Evolutionary conservation across 169 alveolate species (phyloP).

Genomic region (Miamiensis avidus): DNA sequence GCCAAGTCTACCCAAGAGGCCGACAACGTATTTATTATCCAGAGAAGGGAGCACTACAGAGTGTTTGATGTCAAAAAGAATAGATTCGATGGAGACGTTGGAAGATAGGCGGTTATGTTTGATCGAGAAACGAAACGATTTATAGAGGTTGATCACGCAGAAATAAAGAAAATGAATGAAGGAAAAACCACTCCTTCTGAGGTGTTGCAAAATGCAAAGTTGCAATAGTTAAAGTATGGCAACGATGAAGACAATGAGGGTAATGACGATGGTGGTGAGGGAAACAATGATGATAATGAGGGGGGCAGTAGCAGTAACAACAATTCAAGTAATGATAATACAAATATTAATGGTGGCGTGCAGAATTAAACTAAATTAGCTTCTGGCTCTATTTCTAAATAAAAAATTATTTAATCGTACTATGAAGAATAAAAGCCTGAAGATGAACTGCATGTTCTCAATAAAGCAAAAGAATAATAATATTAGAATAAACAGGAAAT

Average conservation of each 20-base stretch:
- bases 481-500: too few relatives aligned
- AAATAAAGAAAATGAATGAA: conserved; percentile 31
- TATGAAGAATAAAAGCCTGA: too few relatives aligned
- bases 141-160: conserved; percentile 58
- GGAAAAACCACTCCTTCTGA: conserved; percentile 23
- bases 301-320: neutral
- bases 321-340: neutral
- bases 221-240: conserved; percentile 6
- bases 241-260: conserved; percentile 7
- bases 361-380: too few relatives aligned
- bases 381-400: too few relatives aligned
- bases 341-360: neutral
- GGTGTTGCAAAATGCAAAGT: conserved; percentile 34
- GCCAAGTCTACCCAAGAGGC: conserved; percentile 97
- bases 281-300: neutral
- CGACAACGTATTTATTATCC: conserved; percentile 92
- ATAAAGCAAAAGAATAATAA: too few relatives aligned
- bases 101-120: conserved; percentile 85
- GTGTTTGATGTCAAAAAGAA: conserved; percentile 91
- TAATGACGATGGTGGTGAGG: neutral
- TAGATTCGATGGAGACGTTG: conserved; percentile 93
- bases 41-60: conserved; percentile 82
- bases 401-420: too few relatives aligned
- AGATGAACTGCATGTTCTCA: too few relatives aligned
- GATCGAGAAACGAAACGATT: conserved; percentile 66